Conservation (phyloP, 345 rosid species). For the Citrus unshiu region DNA sequence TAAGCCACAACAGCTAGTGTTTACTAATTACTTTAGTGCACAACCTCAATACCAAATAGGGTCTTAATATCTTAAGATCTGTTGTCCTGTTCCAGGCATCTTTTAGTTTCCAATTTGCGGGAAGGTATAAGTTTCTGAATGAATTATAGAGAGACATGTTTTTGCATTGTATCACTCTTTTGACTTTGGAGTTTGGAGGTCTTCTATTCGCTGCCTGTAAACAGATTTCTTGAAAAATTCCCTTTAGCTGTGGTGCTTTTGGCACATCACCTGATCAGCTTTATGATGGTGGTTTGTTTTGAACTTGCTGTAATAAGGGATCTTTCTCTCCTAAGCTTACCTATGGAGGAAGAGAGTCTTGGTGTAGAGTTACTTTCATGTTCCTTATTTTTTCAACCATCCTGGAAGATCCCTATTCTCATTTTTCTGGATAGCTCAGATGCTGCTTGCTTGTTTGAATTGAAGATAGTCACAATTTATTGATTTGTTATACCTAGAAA, state of each 20-base stretch:
- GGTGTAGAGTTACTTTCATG: neutral
- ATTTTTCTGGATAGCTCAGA: neutral
- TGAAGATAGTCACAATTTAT: neutral
- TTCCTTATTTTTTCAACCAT: neutral
- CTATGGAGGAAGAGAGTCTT: neutral
- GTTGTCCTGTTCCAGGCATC: neutral
- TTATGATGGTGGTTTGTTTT: neutral
- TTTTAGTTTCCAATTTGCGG: neutral
- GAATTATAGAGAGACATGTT: neutral
- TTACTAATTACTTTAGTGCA: too few species aligned
- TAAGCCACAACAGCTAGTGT: too few species aligned
- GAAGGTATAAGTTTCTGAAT: neutral
- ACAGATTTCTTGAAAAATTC: neutral
- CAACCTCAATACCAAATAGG: too few species aligned
- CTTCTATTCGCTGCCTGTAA: neutral
- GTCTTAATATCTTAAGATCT: neutral
- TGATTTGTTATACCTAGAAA: neutral
- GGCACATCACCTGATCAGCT: neutral
- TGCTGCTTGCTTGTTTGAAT: neutral
- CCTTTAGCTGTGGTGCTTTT: neutral
- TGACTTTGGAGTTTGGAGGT: neutral
- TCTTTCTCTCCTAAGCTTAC: neutral
- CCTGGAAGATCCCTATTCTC: neutral
- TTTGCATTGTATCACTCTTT: neutral
- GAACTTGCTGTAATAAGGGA: neutral